These are phyloP conservation scores for Dictyostelium firmibasis DNA, from an alignment of 78 protist species.

Conservation along the genomic window DNA sequence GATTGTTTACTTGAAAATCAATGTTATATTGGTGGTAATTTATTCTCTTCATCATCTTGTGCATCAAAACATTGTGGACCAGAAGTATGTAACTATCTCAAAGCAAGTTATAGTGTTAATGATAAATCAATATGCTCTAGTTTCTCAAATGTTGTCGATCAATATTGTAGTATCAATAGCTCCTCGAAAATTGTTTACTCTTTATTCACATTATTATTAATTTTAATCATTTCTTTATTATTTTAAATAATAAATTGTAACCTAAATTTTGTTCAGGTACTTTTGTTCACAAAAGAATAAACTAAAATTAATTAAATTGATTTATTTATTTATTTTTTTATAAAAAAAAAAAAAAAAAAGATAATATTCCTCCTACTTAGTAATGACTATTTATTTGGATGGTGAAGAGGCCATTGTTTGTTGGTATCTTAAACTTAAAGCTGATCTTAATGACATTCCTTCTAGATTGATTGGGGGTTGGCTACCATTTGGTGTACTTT, in stretches of 20 bases:
- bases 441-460: constrained; percentile 3
- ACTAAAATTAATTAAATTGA: too few relatives aligned
- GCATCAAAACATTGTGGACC: neutral
- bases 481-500: neutral
- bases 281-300: too few relatives aligned
- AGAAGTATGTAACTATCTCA: neutral
- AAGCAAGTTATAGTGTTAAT: neutral
- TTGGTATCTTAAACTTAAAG: neutral
- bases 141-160: neutral
- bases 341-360: too few relatives aligned
- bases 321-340: too few relatives aligned
- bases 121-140: neutral
- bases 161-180: neutral
- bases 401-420: neutral
- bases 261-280: too few relatives aligned
- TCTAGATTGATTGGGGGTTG: neutral
- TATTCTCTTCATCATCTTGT: neutral
- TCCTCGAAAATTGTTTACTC: neutral
- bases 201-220: neutral
- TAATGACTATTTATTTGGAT: neutral
- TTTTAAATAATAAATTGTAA: too few relatives aligned
- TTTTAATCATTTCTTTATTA: too few relatives aligned
- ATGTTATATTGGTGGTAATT: neutral
- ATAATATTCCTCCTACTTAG: too few relatives aligned
- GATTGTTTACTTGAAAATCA: neutral